Base-by-base conservation (phyloP, 202 grass and related monocot genomes). In the Bolboschoenoplectus hybrid region DNA sequence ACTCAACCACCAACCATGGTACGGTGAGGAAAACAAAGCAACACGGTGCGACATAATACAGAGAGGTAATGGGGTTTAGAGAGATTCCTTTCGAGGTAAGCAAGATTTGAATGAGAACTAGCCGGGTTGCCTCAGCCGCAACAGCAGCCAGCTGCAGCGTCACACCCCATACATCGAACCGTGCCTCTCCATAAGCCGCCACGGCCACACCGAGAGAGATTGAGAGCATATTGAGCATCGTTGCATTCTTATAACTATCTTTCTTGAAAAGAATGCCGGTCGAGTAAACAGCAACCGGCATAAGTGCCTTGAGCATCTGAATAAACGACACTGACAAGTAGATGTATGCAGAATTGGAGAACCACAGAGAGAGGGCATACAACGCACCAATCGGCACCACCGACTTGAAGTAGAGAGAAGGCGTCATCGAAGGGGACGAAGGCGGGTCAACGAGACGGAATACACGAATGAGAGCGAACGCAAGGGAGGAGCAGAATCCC, bases 231-330 rank as follows among this genome's bases (percentile, higher is more conserved):
- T 98, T 98, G 81, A 94, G 89, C 91, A 98, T 91, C 50, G 88
- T 58, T 11, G 88, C 58, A 17, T 40, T 52, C 66, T 88, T 87
- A 81, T 92, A 98, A 10, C 32, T 14, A 58, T 95, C 93, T 74
- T 91, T 93, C 47, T 92, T 85, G 83, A 98, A 79, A 14, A 82
- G n/a, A 81, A 95, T 82, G 40, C 85, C 87, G 44, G 94, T 89
- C 4, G 89, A 91, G 67, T 91, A 88, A 43, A 91, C 89, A 12
- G 89, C 86, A 10, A 88, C 89, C 6, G 89, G 86, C 86, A 91
- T 88, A 20, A 91, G 89, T 38, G 96, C 96, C 88, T 98, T 98
- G 89, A 98, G 96, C 96, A 98, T 98, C 87, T 98, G 96, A 89
- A 98, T 91, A 66, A 91, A 91, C 38, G 89, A 91, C 63, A 91